Base-by-base conservation (phyloP, 2,329 filamentous ascomycete genomes). In the Pseudogymnoascus verrucosus region DNA sequence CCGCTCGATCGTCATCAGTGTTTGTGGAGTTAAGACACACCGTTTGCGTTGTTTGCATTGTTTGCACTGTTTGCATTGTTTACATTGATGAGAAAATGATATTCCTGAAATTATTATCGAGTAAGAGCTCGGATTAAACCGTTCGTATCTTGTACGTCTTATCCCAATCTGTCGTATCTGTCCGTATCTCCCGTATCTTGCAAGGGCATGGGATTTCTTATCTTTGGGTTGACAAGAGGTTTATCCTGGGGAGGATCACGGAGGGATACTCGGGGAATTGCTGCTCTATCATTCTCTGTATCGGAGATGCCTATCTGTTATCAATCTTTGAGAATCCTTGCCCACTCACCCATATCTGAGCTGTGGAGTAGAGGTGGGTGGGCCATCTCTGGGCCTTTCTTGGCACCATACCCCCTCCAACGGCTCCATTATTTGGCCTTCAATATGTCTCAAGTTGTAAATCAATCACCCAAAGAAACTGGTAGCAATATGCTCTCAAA, bases 141-240 rank as follows among this genome's bases (percentile, higher is more conserved):
- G 47, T 34, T 44, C 14, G 26, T 57, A 57, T 57, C 26, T 57
- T 8, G 14, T 57, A 19, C 26, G 7, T 19, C 47, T 19, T 57
- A 57, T 57, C 47, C 8, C 26, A 57, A 7, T 34, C 26, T 31
- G 47, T 12, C 47, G 47, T 31, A 57, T 31, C 47, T 54, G 26
- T 54, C n/a, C 47, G 47, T 54, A 54, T 54, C 47, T 54, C 26
- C 47, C 47, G 47, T 54, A 54, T 54, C 26, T 54, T 31, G 47
- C 26, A 54, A 12, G 26, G 26, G 47, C 26, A 31, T 34, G 47
- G 26, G n/a, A 6, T 19, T 21, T 34, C 47, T 57, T 57, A 57
- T 57, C 47, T 57, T 34, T 57, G 47, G 11, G 8, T 14, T 31
- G 47, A 31, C 19, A 31, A 31, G 26, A 54, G 47, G n/a, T 31